Percentiles rank a stretch among this genome's conserved stretches.
phyloP scores from a whole-genome alignment of 2,329 filamentous ascomycete genomes.

The Lasiodiplodia sp. region DNA sequence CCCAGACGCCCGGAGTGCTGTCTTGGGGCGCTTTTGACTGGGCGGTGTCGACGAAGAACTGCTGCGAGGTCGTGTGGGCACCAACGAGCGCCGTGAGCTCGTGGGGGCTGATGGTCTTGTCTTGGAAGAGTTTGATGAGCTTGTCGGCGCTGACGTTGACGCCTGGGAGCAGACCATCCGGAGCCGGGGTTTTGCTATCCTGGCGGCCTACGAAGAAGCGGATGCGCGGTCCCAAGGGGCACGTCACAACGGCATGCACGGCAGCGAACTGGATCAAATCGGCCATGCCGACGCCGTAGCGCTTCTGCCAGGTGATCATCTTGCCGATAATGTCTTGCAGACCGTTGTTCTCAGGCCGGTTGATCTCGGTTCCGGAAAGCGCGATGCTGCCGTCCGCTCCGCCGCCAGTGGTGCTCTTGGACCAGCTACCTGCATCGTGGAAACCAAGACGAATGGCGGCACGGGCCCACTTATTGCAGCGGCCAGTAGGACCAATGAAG shows the following conservation, averaged over 20 bases:
- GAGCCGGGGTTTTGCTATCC: slow-evolving; percentile 52
- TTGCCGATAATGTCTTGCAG: slow-evolving; percentile 52
- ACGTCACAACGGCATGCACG: slow-evolving; percentile 41
- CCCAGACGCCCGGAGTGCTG: slow-evolving; percentile 59
- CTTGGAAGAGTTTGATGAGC: slow-evolving; percentile 56
- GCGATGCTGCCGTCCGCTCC: slow-evolving; percentile 53
- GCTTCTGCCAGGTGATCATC: slow-evolving; percentile 48
- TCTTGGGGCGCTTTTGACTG: slow-evolving; percentile 54
- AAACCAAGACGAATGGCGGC: slow-evolving; percentile 43
- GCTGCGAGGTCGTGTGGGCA: slow-evolving; percentile 59
- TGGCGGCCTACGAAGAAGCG: slow-evolving; percentile 59
- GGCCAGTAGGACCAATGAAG: slow-evolving; percentile 37
- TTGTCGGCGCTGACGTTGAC: slow-evolving; percentile 51
- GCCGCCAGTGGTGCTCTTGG: slow-evolving; percentile 42
- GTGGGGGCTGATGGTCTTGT: slow-evolving; percentile 58
- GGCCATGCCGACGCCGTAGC: slow-evolving; percentile 58
- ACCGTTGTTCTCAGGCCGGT: slow-evolving; percentile 53
- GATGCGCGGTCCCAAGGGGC: slow-evolving; percentile 61
- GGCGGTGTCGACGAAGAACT: slow-evolving; percentile 53
- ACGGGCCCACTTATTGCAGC: slow-evolving; percentile 41
- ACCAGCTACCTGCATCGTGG: slow-evolving; percentile 46
- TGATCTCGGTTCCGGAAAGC: slow-evolving; percentile 46
- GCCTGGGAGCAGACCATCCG: slow-evolving; percentile 55
- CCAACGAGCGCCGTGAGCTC: slow-evolving; percentile 64
- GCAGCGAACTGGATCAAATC: slow-evolving; percentile 62